Base-by-base conservation (phyloP, 176 grass and related monocot species). In the Ananas comosus region DNA sequence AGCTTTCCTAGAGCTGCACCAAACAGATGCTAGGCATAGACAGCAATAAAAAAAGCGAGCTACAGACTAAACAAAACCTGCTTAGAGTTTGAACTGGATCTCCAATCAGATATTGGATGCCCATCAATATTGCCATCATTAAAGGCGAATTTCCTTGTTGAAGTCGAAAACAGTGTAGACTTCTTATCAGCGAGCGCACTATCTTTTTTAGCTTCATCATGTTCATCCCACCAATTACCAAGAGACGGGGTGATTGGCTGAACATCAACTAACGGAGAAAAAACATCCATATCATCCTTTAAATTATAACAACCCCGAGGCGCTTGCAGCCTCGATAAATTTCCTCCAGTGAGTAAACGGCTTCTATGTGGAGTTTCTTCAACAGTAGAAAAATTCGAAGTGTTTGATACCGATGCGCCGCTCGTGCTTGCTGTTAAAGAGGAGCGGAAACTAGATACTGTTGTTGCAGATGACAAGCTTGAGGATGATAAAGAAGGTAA, bases 211-310 rank as follows among this genome's bases (percentile, higher is more conserved):
- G 67, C 69, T 69, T 89, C 83, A 77, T 90, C 83, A 70, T 78
- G 72, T n/a, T 99, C 94, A 81, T 93, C 84, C 90, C 85, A 99
- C 86, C 72, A 90, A 73, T 75, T 88, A 68, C 80, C 67, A 64
- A 81, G 91, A 63, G 94, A 99, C 48, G 89, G 84, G 29, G 89
- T 92, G 74, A 90, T 90, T 85, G 94, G 90, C 64, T 99, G 94
- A 51, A 93, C 90, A 76, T 93, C 94, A 73, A 99, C 90, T 72
- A 99, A 84, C 16, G 94, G 94, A 79, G 94, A 99, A 85, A 93
- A 99, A 14, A 99, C 94, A 83, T 93, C 94, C 94, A 99, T 99
- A 72, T 99, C 94, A 85, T 99, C 90, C 80, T 93, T 99, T 24
- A 91, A 52, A 79, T 72, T 86, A 79, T 83, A 87, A 76, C 70